Evolutionary conservation across 1,284 basidiomycete genomes (phyloP).

Genomic region (Apiotrichum laibachii): DNA sequence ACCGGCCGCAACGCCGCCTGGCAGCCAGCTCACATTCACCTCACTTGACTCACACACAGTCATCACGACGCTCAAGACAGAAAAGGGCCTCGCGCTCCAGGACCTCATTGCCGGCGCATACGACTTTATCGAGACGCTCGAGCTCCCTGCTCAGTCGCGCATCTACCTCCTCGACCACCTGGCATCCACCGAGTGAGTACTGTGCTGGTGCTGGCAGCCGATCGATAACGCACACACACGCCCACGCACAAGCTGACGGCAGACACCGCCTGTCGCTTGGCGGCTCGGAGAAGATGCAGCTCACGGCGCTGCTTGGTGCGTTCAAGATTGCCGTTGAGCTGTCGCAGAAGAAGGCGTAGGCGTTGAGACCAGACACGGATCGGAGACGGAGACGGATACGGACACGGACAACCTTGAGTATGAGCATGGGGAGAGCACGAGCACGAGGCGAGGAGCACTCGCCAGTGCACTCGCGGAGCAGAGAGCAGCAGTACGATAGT

Average conservation of each 20-base stretch:
- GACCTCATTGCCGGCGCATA: constrained; percentile 92
- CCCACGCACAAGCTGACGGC: constrained; percentile 10
- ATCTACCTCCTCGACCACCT: constrained; percentile 88
- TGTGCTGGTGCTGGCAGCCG: no score
- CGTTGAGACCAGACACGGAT: no score
- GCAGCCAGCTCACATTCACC: no score
- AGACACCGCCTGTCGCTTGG: constrained; percentile 91
- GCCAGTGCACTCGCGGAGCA: no score
- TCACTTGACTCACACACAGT: constrained; percentile 55
- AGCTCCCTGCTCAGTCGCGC: constrained; percentile 78
- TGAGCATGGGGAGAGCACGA: no score
- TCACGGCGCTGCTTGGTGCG: constrained; percentile 85
- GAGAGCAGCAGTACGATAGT: constrained; percentile 3
- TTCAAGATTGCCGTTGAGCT: constrained; percentile 90
- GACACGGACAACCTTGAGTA: no score
- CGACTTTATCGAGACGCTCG: constrained; percentile 82
- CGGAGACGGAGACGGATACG: no score
- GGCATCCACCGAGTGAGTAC: constrained; percentile 79
- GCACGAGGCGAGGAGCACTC: no score
- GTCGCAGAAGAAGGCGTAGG: constrained; percentile 35
- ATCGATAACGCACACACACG: no score
- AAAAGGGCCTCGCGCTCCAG: constrained; percentile 89
- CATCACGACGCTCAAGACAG: constrained; percentile 80
- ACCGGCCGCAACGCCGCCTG: no score
- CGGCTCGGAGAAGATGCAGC: constrained; percentile 88